Percentiles rank a stretch among this genome's conserved stretches.
Evolutionary conservation across 176 grass and related monocot genomes (phyloP).

Genomic region (Hsuehochloa calcarea): DNA sequence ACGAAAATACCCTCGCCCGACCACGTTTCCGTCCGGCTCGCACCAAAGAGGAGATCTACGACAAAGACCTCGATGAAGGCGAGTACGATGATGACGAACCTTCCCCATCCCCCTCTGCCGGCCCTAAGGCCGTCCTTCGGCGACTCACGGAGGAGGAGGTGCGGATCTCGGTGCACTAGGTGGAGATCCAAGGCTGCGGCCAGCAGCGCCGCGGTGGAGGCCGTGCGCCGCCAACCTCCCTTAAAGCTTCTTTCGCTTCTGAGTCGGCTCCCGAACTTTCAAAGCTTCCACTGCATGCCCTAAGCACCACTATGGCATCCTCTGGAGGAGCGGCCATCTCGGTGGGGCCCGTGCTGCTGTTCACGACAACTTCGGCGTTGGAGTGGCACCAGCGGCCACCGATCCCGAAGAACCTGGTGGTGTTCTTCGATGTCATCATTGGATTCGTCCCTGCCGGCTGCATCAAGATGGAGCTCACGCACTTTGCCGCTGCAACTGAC

Average conservation of each 20-base stretch:
- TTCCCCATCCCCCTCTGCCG: neutral
- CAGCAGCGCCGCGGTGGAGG: slow-evolving; percentile 63
- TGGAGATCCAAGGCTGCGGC: slow-evolving; percentile 58
- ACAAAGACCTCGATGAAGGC: slow-evolving; percentile 13
- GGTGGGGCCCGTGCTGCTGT: slow-evolving; percentile 23
- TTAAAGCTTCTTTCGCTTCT: no score
- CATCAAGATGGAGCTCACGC: slow-evolving; percentile 93
- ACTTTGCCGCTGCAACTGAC: slow-evolving; percentile 52
- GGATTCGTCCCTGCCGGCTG: slow-evolving; percentile 84
- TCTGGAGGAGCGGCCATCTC: no score
- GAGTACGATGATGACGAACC: neutral
- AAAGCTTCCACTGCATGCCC: no score
- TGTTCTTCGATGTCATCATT: slow-evolving; percentile 98
- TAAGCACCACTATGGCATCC: no score
- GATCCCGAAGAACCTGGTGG: slow-evolving; percentile 85
- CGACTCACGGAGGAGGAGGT: slow-evolving; percentile 63
- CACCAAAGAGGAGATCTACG: slow-evolving; percentile 11
- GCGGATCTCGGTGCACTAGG: slow-evolving; percentile 65
- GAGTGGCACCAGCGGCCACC: slow-evolving; percentile 88
- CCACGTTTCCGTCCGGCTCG: no score
- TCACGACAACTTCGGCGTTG: slow-evolving; percentile 39
- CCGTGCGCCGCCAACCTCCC: slow-evolving; percentile 43
- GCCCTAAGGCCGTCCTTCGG: slow-evolving; percentile 46
- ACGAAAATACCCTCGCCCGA: no score
- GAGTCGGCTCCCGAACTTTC: no score